Evolutionary conservation across 495 filamentous ascomycete genomes (phyloP), one percentile per base, ranked within the genome.

Genomic region (Trichoderma erinaceum): DNA sequence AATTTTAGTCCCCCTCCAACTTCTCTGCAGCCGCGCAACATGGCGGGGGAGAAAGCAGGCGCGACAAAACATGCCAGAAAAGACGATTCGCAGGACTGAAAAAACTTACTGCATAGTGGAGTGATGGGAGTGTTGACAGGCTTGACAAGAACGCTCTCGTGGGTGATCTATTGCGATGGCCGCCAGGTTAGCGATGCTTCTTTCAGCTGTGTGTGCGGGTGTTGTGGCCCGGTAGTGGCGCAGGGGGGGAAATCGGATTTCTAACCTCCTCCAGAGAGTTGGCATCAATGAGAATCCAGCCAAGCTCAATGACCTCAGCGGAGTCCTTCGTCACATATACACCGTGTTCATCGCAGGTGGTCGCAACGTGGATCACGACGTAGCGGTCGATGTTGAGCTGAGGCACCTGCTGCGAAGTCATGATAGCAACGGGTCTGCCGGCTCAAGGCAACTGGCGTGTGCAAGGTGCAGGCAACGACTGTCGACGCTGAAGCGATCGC

Each of bases 291-390:
- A 99, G 78, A 72, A 98, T 96, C 96, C 95, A 99, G 63, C 95
- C 95, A 73, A 99, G 84, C 84, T 99, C 95, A 77, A 99, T 98
- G 66, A 99, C 96, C 80, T 99, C 95, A 68, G 95, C 96, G 46
- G 94, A 97, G 76, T 99, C 95, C 81, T 97, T 97, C 43, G 96
- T 98, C 65, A 99, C 95, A 80, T 98, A 99, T 68, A 99, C 96
- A 68, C 95, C 95, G 80, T 99, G 95, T 75, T 99, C 95, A 78
- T 98, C 95, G 80, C 95, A 98, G 71, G 95, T 99, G 41, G 96
- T 99, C 69, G 96, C 95, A 72, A 98, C 94, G 80, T 98, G 95
- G 76, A 97, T 95, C 73, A 99, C 91, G 70, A 97, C 89, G 78
- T 96, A 98, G 74, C 93, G 90, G 82, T 98, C 95, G 80, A 93